Conservation (phyloP, 2,329 filamentous ascomycete genomes). For the Alternaria panax region DNA sequence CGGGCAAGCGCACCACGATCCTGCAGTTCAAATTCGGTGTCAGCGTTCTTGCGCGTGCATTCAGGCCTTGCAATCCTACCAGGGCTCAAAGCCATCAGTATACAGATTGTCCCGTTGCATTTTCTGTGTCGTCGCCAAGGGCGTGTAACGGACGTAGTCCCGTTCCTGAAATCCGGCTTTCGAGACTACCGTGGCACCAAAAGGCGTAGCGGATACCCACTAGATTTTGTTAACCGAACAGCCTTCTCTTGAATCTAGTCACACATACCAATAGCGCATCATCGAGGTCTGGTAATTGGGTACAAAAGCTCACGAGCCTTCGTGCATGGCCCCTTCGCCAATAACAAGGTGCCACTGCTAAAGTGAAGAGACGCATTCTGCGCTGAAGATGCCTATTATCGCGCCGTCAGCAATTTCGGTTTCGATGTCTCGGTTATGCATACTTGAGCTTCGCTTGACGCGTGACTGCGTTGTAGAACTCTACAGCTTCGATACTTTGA, state of each 20-base stretch:
- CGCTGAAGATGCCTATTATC: conserved; percentile 17
- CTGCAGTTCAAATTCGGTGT: conserved; percentile 2
- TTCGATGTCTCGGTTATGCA: neutral
- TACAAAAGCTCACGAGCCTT: conserved; percentile 34
- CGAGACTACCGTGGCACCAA: conserved; percentile 29
- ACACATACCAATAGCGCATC: conserved; percentile 27
- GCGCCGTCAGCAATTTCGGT: conserved; percentile 4
- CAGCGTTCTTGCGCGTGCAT: neutral
- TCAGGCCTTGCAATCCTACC: neutral
- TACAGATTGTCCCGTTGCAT: neutral
- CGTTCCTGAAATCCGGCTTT: conserved; percentile 40
- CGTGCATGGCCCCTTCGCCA: conserved; percentile 39
- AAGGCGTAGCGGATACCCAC: conserved; percentile 37
- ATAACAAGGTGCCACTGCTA: conserved; percentile 36
- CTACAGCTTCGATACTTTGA: conserved; percentile 22
- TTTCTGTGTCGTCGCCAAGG: neutral
- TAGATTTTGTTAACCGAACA: conserved; percentile 6
- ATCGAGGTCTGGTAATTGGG: conserved; percentile 35
- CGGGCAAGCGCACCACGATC: conserved; percentile 23
- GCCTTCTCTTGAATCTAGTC: conserved; percentile 1
- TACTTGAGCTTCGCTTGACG: conserved; percentile 34
- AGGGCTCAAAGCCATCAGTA: conserved; percentile 23
- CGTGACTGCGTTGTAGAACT: conserved; percentile 31
- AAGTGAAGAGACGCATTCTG: conserved; percentile 29
- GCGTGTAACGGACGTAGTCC: conserved; percentile 29